A percentile compares a stretch with the other conserved stretches of the same genome.
These are phyloP conservation scores for Cicer arietinum DNA, from an alignment of 306 rosid species.

Conservation along the genomic window DNA sequence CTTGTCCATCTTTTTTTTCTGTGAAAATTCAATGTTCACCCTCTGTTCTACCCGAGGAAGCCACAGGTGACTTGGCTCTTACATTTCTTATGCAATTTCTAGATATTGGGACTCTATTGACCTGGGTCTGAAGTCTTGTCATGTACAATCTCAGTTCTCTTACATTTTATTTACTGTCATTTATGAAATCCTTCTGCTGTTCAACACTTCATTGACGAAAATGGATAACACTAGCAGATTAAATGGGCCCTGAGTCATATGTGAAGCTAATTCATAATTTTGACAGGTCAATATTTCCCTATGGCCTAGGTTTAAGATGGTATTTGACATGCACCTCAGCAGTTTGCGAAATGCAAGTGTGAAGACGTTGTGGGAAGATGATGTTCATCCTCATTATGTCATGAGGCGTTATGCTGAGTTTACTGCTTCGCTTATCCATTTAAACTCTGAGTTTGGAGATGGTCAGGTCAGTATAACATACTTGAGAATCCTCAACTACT, in stretches of 20 bases:
- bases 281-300: conserved; percentile 85
- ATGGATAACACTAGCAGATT: not conserved
- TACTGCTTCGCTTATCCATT: conserved; percentile 91
- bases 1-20: not conserved
- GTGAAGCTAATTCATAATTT: conserved; percentile 40
- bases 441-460: conserved; percentile 90
- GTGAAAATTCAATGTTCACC: not conserved
- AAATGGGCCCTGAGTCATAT: conserved; percentile 27
- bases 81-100: conserved; percentile 2
- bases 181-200: conserved; percentile 6
- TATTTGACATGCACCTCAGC: conserved; percentile 93
- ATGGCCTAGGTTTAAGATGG: conserved; percentile 99
- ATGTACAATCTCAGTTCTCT: conserved; percentile 29
- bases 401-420: conserved; percentile 98
- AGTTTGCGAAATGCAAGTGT: conserved; percentile 89
- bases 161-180: not conserved
- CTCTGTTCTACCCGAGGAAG: not conserved
- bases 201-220: not conserved
- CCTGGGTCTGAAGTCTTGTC: conserved; percentile 6
- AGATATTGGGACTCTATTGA: not conserved
- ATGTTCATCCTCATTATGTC: conserved; percentile 97
- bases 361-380: conserved; percentile 94
- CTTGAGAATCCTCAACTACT: conserved; percentile 6
- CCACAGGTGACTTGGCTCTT: not conserved
- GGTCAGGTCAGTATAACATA: conserved; percentile 72